Evolutionary conservation across 2,329 filamentous ascomycete species (phyloP), one percentile per base, ranked within the genome.

Genomic region (Fragosphaeria purpurea): DNA sequence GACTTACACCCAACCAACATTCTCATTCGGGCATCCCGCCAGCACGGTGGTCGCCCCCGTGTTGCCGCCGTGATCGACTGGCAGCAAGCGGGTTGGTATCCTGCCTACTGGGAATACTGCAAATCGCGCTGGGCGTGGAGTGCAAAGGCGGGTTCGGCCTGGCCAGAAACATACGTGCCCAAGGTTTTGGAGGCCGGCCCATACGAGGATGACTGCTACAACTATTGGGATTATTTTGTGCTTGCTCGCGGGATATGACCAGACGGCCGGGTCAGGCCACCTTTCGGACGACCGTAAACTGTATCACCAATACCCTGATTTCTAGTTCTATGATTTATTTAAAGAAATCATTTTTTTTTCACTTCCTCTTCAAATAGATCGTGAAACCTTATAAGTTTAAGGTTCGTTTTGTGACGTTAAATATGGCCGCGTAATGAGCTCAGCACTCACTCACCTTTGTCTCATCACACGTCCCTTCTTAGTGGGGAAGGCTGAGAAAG

Each of bases 1-100:
- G 64, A 67, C 57, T 58, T 67, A 31, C 60, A 62, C 52, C 61
- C 53, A 52, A 58, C 53, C 35, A 67, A 66, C 51, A 66, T 67
- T 42, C 57, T 68, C 30, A 46, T 67, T 10, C 59, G 62, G 8
- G 35, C 45, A 30, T 22, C 35, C 10, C 11, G 33, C 13, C 33
- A 47, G 37, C 54, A 51, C 5, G 53, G 51, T 33, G 56, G 57
- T 11, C 11, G 7, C 11, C 48, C 52, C 43, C 57, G 54, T 32
- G 51, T 65, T 46, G 22, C 61, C 31, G 57, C 58, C 4, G 61
- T 66, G 42, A 52, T 67, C 53, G 62, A 66, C 55, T 67, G 62
- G 63, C 55, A 59, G 50, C 60, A 65, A 53, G 58, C 63, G 10
- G 64, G 64, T 7, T 66, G 63, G 62, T 64, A 63, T 55, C 62